Conservation (phyloP, 2,329 filamentous ascomycete genomes). For the Hypoxylon sp. region DNA sequence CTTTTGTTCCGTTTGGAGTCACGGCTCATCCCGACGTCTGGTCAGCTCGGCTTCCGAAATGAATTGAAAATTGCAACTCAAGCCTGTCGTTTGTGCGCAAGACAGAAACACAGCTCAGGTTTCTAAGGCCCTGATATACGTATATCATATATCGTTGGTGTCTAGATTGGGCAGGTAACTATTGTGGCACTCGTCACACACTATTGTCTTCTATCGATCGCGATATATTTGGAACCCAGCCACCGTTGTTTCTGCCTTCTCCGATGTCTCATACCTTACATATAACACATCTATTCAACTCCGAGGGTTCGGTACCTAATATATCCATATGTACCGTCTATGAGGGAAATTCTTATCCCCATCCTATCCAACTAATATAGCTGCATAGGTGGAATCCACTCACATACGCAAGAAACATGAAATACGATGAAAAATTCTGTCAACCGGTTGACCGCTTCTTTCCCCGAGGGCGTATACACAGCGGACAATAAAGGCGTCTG, state of each 20-base stretch:
- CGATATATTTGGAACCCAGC: slow-evolving; percentile 31
- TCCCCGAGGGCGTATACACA: slow-evolving; percentile 19
- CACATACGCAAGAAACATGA: slow-evolving; percentile 27
- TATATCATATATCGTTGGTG: slow-evolving; percentile 3
- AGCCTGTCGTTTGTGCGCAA: slow-evolving; percentile 1
- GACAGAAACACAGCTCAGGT: not conserved
- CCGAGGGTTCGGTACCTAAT: slow-evolving; percentile 13
- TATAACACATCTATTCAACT: slow-evolving; percentile 17
- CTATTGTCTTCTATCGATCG: slow-evolving; percentile 14
- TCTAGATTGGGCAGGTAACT: slow-evolving; percentile 19
- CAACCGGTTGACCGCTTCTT: slow-evolving; percentile 40
- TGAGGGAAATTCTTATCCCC: slow-evolving; percentile 10
- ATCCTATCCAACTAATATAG: slow-evolving; percentile 21
- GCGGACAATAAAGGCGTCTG: slow-evolving; percentile 26
- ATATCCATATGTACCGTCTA: not conserved
- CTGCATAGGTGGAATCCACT: slow-evolving; percentile 30
- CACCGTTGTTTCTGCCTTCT: slow-evolving; percentile 32
- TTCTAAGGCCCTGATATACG: not conserved
- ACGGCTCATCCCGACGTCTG: slow-evolving; percentile 30
- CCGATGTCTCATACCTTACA: slow-evolving; percentile 14
- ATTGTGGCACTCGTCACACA: slow-evolving; percentile 11
- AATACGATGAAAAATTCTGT: slow-evolving; percentile 17
- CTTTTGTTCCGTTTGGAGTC: slow-evolving; percentile 14
- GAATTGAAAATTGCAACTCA: slow-evolving; percentile 15
- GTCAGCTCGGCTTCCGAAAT: slow-evolving; percentile 11